A percentile compares a stretch with the other conserved stretches of the same genome.
Conservation (phyloP, 495 filamentous ascomycete species). For the Glarea lozoyensis region DNA sequence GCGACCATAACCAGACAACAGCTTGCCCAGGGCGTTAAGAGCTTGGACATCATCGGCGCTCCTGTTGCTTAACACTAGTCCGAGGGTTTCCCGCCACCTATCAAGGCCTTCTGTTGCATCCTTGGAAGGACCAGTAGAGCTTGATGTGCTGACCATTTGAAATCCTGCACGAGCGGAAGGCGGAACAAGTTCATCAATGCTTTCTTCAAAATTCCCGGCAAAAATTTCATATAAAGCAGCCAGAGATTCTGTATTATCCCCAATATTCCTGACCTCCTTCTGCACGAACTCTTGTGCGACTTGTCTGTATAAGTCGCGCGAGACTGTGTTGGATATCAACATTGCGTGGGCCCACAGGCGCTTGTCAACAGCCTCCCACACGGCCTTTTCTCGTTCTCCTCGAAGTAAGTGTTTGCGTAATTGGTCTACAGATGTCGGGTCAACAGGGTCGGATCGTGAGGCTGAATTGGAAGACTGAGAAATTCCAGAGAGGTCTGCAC, state of each 20-base stretch:
- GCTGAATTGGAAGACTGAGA: conserved; percentile 8
- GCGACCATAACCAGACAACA: conserved; percentile 81
- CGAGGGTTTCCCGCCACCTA: conserved; percentile 87
- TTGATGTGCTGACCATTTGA: conserved; percentile 70
- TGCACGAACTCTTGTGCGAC: conserved; percentile 91
- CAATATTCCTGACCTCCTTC: conserved; percentile 74
- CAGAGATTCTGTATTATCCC: conserved; percentile 70
- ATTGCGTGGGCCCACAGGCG: conserved; percentile 95
- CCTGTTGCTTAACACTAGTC: conserved; percentile 78
- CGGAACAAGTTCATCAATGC: conserved; percentile 93
- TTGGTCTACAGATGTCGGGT: conserved; percentile 52
- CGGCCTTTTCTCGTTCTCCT: conserved; percentile 83
- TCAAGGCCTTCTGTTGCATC: conserved; percentile 78
- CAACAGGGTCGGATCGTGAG: conserved; percentile 49
- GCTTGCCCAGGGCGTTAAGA: conserved; percentile 68
- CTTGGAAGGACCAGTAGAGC: conserved; percentile 51
- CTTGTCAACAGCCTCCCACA: conserved; percentile 91
- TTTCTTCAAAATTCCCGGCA: conserved; percentile 88
- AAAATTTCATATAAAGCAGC: conserved; percentile 89
- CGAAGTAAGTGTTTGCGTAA: conserved; percentile 63
- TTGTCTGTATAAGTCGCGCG: conserved; percentile 65
- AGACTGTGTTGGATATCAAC: conserved; percentile 76
- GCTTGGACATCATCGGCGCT: conserved; percentile 68
- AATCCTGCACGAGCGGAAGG: conserved; percentile 85
- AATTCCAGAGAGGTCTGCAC: conserved; percentile 20